Conservation (phyloP, 805 yeast species). For the Teunomyces pallodes region DNA sequence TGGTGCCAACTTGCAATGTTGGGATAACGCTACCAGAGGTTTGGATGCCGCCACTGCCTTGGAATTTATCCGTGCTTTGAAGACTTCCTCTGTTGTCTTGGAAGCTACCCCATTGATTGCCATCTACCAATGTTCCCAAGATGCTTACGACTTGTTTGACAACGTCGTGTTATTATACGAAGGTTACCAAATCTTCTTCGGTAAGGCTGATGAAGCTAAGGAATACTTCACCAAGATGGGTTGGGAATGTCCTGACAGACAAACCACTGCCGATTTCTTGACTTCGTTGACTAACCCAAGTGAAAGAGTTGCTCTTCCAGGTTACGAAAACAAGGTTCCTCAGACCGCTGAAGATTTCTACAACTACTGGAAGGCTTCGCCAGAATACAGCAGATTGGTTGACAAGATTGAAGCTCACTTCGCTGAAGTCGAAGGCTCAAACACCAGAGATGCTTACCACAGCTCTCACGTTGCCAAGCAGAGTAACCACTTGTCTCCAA, state of each 20-base stretch:
- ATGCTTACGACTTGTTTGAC: conserved; percentile 59
- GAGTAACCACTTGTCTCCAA: conserved; percentile 30
- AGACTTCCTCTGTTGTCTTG: conserved; percentile 52
- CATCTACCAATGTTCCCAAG: conserved; percentile 68
- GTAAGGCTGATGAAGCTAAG: conserved; percentile 52
- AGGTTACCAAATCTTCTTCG: conserved; percentile 62
- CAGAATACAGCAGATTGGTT: conserved; percentile 23
- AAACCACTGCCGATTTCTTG: conserved; percentile 34
- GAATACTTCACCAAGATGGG: conserved; percentile 35
- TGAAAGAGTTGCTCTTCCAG: conserved; percentile 33
- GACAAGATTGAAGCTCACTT: conserved; percentile 25
- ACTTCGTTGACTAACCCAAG: conserved; percentile 31
- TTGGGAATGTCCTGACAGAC: conserved; percentile 40
- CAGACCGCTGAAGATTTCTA: conserved; percentile 26
- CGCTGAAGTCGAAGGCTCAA: conserved; percentile 10
- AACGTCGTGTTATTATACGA: conserved; percentile 57
- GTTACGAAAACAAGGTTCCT: conserved; percentile 30
- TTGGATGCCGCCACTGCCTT: conserved; percentile 79
- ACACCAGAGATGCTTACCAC: conserved; percentile 14
- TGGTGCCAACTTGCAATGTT: conserved; percentile 56
- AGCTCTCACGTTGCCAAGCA: conserved; percentile 40
- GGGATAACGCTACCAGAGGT: conserved; percentile 84
- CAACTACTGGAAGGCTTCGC: conserved; percentile 28
- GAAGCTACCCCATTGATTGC: conserved; percentile 61
- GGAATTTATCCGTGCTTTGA: conserved; percentile 64